Percentiles rank a stretch among this genome's conserved stretches.
Conservation (phyloP, 202 grass and related monocot genomes). For the Digitaria exilis region DNA sequence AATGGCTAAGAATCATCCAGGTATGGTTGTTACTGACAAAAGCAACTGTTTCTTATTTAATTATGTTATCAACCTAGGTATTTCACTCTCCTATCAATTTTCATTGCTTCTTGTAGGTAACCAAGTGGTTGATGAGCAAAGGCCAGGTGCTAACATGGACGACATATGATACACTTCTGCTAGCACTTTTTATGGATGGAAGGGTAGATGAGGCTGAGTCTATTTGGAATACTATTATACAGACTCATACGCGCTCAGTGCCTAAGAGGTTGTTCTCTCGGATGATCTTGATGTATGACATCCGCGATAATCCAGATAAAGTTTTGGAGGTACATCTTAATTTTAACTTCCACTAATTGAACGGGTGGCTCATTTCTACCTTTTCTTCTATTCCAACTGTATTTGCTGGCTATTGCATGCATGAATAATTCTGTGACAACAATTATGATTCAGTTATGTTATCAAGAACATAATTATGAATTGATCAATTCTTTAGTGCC, state of each 20-base stretch:
- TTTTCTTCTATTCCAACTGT: not conserved
- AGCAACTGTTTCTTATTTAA: not conserved
- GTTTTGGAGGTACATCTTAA: slow-evolving; percentile 69
- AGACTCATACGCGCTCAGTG: slow-evolving; percentile 71
- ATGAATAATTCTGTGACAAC: slow-evolving; percentile 1
- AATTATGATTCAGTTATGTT: not conserved
- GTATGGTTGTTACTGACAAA: slow-evolving; percentile 24
- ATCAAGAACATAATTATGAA: not conserved
- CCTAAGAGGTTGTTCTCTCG: slow-evolving; percentile 79
- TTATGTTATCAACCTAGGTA: not conserved
- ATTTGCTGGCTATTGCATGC: slow-evolving; percentile 7
- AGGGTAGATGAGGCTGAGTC: slow-evolving; percentile 73
- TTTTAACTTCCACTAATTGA: not conserved
- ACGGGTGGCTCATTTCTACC: not conserved
- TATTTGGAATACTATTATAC: slow-evolving; percentile 60
- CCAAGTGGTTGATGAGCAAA: slow-evolving; percentile 94
- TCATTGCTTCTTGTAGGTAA: slow-evolving; percentile 54
- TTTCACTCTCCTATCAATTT: not conserved
- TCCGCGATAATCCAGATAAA: slow-evolving; percentile 56
- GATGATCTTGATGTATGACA: slow-evolving; percentile 82
- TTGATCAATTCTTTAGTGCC: not conserved
- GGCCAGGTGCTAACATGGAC: slow-evolving; percentile 83
- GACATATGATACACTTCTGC: slow-evolving; percentile 72
- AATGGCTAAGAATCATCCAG: slow-evolving; percentile 87
- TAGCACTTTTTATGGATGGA: slow-evolving; percentile 84